Conservation (phyloP, 1,139 yeast genomes). For the Yamadazyma diddensiae region DNA sequence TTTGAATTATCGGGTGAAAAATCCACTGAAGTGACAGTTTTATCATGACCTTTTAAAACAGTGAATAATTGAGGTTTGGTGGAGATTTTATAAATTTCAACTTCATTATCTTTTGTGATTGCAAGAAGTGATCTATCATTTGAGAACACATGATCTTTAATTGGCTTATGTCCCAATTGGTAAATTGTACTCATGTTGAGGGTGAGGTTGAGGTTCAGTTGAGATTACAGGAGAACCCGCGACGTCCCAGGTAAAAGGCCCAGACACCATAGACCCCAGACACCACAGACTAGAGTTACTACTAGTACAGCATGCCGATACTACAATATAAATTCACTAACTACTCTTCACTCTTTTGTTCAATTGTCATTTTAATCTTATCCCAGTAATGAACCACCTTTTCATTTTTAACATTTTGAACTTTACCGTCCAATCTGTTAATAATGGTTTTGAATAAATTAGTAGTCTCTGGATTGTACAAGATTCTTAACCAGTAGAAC, state of each 20-base stretch:
- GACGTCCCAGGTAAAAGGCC: too few species aligned
- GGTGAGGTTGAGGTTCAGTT: too few species aligned
- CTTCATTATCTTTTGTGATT: conserved; percentile 72
- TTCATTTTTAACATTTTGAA: conserved; percentile 41
- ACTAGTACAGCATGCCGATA: too few species aligned
- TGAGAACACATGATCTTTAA: conserved; percentile 88
- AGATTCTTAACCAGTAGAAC: conserved; percentile 69
- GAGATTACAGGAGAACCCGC: too few species aligned
- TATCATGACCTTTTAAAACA: conserved; percentile 80
- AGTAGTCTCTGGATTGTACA: conserved; percentile 50
- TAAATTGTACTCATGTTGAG: conserved; percentile 32
- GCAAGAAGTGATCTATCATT: conserved; percentile 69
- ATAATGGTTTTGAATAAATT: conserved; percentile 40
- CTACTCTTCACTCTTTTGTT: conserved; percentile 20
- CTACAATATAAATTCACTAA: conserved; percentile 1
- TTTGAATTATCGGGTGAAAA: conserved; percentile 78
- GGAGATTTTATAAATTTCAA: conserved; percentile 65
- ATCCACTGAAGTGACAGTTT: conserved; percentile 92
- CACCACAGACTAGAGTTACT: background rate
- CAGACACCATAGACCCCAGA: conserved; percentile 1
- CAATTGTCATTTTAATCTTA: conserved; percentile 36
- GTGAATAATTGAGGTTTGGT: conserved; percentile 54
- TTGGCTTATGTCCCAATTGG: conserved; percentile 79
- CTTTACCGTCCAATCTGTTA: conserved; percentile 40
- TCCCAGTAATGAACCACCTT: conserved; percentile 46